Evolutionary conservation across 768 basidiomycete species (phyloP), one percentile per base, ranked within the genome.

Genomic region (Kwoniella sp.): DNA sequence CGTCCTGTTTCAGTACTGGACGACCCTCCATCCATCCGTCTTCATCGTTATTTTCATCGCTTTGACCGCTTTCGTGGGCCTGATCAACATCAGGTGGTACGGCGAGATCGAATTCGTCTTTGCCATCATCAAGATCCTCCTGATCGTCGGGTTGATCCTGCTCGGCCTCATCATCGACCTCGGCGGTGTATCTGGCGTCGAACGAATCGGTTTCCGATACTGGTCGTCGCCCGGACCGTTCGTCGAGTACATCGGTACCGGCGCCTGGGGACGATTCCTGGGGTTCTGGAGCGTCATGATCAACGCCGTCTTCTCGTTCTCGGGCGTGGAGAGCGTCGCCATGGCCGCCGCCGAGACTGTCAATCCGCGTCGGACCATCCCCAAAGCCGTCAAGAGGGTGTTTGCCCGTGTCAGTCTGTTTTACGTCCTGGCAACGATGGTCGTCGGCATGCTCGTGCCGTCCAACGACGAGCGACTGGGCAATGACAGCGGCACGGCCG

Each of bases 401-500:
- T 73, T 69, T 60, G 63, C 52, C 75, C 83, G 89, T 57, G 85
- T 93, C 63, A 57, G 86, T 5, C 59, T 88, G 27, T 89, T 89
- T 79, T 89, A 88, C 81, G 79, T 87, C 56, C 76, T 86, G 42
- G 86, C 85, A 26, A 79, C 87, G 50, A 66, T 88, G 48, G 81
- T 65, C 33, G 53, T 65, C 36, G 87, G 87, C 53, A 83, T 90
- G 83, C 78, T 89, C 33, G 86, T 91, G 38, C 80, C 86, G 0
- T 85, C 79, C 59, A 76, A 83, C 62, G 62, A 52, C 33, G 23
- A 23, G 22, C n/a, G 26, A n/a, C 19, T 55, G 19, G 46, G 31
- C 5, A 17, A 38, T 17, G 40, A 40, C 20, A 22, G 33, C 26
- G 45, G 45, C 4, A 47, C 53, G 14, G 46, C 46, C 3, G 46